These are phyloP conservation scores for Botryococcus braunii DNA, from an alignment of 163 green algal species.

Conservation along the genomic window DNA sequence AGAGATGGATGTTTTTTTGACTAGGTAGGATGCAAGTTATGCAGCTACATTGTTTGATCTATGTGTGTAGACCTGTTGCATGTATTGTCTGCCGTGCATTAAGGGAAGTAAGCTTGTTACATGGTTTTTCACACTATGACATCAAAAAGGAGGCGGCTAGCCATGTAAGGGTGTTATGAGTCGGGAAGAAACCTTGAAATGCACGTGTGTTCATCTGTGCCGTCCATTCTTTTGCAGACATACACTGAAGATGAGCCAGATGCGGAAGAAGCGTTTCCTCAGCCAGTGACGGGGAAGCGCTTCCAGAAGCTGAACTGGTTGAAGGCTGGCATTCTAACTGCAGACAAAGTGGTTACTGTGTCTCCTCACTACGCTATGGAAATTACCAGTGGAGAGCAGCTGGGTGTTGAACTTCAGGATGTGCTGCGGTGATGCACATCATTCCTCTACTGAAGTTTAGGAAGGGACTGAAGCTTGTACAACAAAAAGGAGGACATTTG, in stretches of 20 bases:
- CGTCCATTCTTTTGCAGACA: constrained; percentile 30
- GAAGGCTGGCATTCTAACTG: constrained; percentile 40
- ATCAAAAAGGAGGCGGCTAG: too few species aligned
- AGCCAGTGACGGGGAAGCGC: constrained; percentile 25
- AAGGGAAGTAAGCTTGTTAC: too few species aligned
- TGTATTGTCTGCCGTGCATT: too few species aligned
- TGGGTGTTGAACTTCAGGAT: constrained; percentile 85
- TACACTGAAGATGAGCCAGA: constrained; percentile 62
- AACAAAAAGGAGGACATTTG: too few species aligned
- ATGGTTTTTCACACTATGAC: too few species aligned
- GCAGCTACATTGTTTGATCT: too few species aligned
- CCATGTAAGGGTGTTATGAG: too few species aligned
- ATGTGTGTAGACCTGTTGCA: too few species aligned
- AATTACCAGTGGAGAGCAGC: constrained; percentile 53
- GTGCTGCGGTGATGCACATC: constrained; percentile 34
- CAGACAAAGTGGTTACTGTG: constrained; percentile 86
- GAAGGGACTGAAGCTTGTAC: too few species aligned
- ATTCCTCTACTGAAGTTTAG: neutral
- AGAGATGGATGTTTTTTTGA: too few species aligned
- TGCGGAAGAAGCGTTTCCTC: constrained; percentile 29
- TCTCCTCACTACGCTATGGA: constrained; percentile 90
- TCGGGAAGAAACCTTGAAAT: too few species aligned
- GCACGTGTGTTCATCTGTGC: neutral
- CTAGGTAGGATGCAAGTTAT: too few species aligned
- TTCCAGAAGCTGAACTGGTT: constrained; percentile 95